Base-by-base conservation (phyloP, 192 early-diverging fungal genomes). In the Helicostylum pulchrum region DNA sequence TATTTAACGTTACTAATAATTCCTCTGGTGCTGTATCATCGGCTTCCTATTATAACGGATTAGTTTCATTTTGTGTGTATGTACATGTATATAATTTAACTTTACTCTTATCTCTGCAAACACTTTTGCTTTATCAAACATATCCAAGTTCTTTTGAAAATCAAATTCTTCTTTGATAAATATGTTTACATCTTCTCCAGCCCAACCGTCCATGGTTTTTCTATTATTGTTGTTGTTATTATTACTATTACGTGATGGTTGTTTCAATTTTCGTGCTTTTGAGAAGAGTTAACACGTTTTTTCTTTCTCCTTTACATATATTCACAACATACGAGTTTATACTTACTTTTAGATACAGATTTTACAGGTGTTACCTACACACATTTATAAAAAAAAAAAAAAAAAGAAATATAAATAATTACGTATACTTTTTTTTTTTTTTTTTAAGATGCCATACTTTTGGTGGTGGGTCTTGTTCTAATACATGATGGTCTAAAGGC, bases 21-120 rank as follows among this genome's bases (percentile, higher is more conserved):
- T 78, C 85, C 62, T 92, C 91, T 1, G 90, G 85, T 10, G 81
- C 88, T 14, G 83, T 88, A 36, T 76, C 71, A 66, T 93, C 90
- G 8, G 78, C 62, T 70, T 84, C 83, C 82, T 84, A 74, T 42
- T 45, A 30, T 20, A 11, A 15, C 1, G 20, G 20, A 9, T 53
- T 21, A 17, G 32, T 23, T n/a, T 4, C 17, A 43, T 26, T 21
- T n/a, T n/a, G n/a, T 2, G 19, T 20, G 15, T 30, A 9, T 44
- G 10, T 11, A 21, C 44, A 42, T 15, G 2, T 4, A 7, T 9
- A 4, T 31, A 5, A 34, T 26, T 0, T 9, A 9, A 12, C 31
- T 48, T 54, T 74, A 81, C 79, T 66, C 75, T 74, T 19, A 68
- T 66, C 7, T 74, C 70, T 15, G 71, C 60, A 61, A 81, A 64